Evolutionary conservation across 176 grass and related monocot species (phyloP), one percentile per base, ranked within the genome.

Genomic region (Canna indica): DNA sequence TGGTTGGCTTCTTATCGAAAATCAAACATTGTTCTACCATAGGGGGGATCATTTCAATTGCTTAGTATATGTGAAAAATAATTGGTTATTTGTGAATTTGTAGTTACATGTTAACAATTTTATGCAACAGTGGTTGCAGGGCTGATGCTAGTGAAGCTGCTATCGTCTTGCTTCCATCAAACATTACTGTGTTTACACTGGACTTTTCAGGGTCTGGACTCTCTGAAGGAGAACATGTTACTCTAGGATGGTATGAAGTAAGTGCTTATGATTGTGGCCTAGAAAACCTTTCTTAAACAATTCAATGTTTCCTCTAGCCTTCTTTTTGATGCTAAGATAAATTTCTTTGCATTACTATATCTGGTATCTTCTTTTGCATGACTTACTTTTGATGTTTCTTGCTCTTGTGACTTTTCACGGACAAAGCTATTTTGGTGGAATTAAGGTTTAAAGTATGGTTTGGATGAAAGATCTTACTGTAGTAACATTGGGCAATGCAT

Each of bases 151-250:
- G 94, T 80, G 94, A 99, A 85, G 94, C 87, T 0, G 89, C 94
- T 81, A 93, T 99, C 80, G 92, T 99, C 87, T 85, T 99, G 81
- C 85, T 99, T 59, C 89, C 94, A 28, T 90, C 94, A 69, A 93
- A 99, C 75, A 93, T 99, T 80, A 87, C 89, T 67, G 89, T 99
- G 48, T 99, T 99, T 84, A 90, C 94, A 70, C 89, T 99, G 68
- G 94, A 99, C 83, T 99, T 99, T 93, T 93, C 94, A 81, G 94
- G 94, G 24, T 99, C 94, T 74, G 94, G 94, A 42, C 86, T 93
- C 60, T 99, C 94, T 82, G 94, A 99, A 88, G 94, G 94, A 87
- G 86, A 99, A 75, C 89, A 99, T 82, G 94, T 99, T 20, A 99
- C 86, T 33, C 83, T 99, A 83, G 94, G 94, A 75, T 99, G 94